Base-by-base conservation (phyloP, 2,329 filamentous ascomycete genomes). In the Pestalotiopsis sp. region DNA sequence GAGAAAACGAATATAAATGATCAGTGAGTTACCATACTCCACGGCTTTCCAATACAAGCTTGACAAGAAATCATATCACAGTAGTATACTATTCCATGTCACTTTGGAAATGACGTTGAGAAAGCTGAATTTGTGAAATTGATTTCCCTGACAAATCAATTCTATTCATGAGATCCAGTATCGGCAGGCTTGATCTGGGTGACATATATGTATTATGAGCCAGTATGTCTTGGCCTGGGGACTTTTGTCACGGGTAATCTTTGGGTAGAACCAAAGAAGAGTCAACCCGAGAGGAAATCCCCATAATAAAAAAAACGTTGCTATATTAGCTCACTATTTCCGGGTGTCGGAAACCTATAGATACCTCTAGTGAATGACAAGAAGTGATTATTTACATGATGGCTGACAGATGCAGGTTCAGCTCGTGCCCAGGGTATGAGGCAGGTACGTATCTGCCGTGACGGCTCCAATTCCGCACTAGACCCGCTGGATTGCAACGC, bases 391-490 rank as follows among this genome's bases (percentile, higher is more conserved):
- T 52, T 17, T n/a, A 52, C 40, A 20, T 22, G 44, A n/a, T 44
- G 40, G 17, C 17, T 52, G 44, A 52, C 44, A 52, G 44, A n/a
- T 52, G 44, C 44, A 52, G 44, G 44, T 52, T n/a, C 44, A 52
- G 44, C 14, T 52, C 20, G 30, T 35, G 30, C 30, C 30, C 7
- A 55, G 20, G 20, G 30, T 35, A 35, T 35, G 9, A 35, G 30
- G 30, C 6, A 35, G 30, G 30, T 35, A 35, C 30, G 58, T 22
- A 24, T 13, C 30, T 38, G 30, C 11, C 39, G 14, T 20, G 35
- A 22, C 60, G 39, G 60, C 39, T 13, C 11, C 60, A 44, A 56
- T 65, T 65, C 62, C 62, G 62, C 62, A 26, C 62, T 55, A 65
- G 40, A 64, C 24, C 48, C 62, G 17, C 40, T 39, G n/a, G 26